Evolutionary conservation across 2,329 filamentous ascomycete genomes (phyloP).

Genomic region (Diaporthe eres): DNA sequence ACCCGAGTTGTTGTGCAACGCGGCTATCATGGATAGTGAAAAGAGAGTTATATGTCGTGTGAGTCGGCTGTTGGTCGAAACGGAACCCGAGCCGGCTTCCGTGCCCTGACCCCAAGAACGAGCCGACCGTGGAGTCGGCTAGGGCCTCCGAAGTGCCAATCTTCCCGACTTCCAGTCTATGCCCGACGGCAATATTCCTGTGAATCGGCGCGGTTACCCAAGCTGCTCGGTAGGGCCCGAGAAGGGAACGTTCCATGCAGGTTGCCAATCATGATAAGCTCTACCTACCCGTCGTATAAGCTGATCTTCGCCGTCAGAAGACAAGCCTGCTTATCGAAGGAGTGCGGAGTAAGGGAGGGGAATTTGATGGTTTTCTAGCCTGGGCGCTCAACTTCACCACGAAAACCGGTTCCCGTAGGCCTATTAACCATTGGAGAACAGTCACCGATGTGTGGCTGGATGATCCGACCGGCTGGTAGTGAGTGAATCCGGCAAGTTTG

Average conservation of each 20-base stretch:
- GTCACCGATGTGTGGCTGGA: not conserved
- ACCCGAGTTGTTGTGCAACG: not conserved
- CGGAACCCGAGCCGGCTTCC: not conserved
- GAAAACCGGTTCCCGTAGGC: not conserved
- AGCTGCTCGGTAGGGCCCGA: not conserved
- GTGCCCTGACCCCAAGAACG: not conserved
- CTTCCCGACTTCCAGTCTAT: not conserved
- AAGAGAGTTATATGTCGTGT: not conserved
- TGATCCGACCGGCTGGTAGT: no score
- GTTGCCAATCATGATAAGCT: not conserved
- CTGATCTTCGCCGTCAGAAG: constrained; percentile 10
- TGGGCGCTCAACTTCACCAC: not conserved
- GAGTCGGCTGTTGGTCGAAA: not conserved
- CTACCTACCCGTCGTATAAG: not conserved
- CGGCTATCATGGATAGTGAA: no score
- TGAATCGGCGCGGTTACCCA: not conserved
- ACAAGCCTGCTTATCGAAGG: not conserved
- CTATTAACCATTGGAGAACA: no score
- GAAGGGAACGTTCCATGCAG: constrained; percentile 29
- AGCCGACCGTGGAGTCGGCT: not conserved
- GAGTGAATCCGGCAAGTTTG: not conserved
- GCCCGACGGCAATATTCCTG: not conserved
- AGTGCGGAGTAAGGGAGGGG: constrained; percentile 19
- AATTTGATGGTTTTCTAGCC: not conserved
- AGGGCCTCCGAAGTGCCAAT: not conserved